Evolutionary conservation across 371 early-diverging fungal genomes (phyloP), one percentile per base, ranked within the genome.

Genomic region (Encephalitozoon cuniculi): DNA sequence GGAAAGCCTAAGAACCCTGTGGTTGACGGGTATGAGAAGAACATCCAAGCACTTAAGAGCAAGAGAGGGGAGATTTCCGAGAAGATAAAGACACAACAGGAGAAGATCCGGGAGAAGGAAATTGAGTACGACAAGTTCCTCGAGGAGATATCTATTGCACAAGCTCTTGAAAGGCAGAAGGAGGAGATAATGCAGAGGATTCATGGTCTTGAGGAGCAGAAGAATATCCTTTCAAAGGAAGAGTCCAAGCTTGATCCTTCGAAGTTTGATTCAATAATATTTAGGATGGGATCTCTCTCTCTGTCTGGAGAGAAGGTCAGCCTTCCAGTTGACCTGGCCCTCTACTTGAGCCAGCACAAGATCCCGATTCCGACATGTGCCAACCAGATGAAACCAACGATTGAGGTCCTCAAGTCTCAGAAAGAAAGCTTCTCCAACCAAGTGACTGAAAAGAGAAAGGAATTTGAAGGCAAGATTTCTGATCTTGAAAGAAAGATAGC

Each of bases 261-360:
- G 12, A 74, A 79, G 30, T 83, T 75, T 76, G 81, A 83, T 65
- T 52, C 55, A 4, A 37, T 82, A 21, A 68, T 68, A 21, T 67
- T 70, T 52, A 28, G 23, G 15, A 34, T 74, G 28, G 32, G 55
- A 4, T 46, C 54, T 18, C 39, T 43, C 15, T 30, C 30, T 40
- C 41, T 53, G 7, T 54, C 52, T 54, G 55, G 59, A 6, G 73
- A 52, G 23, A 74, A 25, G 37, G 4, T 74, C 11, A 41, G 67
- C 7, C 55, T 74, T 52, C 74, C 74, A 4, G 25, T 74, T 43
- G 68, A 65, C 55, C 23, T 74, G n/a, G 74, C 55, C 21, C 43
- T 67, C 43, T 32, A 32, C 43, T 28, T 74, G n/a, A 37, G 67
- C 1, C 40, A 74, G 54, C 54, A 66, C 26, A 74, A 74, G 49